Evolutionary conservation across 2,329 filamentous ascomycete species (phyloP).

Genomic region (Beauveria sp.): DNA sequence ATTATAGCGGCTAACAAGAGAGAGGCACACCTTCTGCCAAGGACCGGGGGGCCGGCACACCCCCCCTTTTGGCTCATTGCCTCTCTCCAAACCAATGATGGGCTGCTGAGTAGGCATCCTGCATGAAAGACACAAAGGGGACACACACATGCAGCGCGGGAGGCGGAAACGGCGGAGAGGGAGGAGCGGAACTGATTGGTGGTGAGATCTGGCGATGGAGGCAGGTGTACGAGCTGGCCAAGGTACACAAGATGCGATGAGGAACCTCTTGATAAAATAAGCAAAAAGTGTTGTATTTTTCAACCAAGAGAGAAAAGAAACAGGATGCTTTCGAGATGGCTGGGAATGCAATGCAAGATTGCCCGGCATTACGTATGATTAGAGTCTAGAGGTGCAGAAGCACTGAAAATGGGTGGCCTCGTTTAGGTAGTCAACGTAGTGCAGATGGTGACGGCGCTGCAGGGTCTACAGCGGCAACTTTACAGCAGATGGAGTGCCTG

Average conservation of each 20-base stretch:
- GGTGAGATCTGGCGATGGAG: not conserved
- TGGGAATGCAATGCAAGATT: not conserved
- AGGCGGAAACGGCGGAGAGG: not conserved
- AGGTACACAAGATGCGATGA: not conserved
- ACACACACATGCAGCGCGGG: not conserved
- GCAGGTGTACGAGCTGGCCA: not conserved
- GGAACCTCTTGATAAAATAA: too few relatives aligned
- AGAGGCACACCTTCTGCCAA: not conserved
- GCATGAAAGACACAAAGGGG: not conserved
- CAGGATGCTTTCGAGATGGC: not conserved
- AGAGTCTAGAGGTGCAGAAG: not conserved
- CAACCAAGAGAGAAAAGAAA: not conserved
- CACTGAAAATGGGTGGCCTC: not conserved
- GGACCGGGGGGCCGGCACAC: not conserved
- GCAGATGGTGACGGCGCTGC: not conserved
- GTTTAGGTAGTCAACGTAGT: not conserved
- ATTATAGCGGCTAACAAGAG: not conserved
- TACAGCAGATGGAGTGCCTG: not conserved
- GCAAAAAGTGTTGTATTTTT: too few relatives aligned
- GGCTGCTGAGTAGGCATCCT: not conserved
- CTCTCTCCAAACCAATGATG: not conserved
- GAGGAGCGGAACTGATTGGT: not conserved
- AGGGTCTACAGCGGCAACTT: not conserved
- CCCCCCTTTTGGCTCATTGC: not conserved
- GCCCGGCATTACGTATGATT: not conserved